Evolutionary conservation across 371 early-diverging fungal genomes (phyloP).

Genomic region (Coemansia linderi): DNA sequence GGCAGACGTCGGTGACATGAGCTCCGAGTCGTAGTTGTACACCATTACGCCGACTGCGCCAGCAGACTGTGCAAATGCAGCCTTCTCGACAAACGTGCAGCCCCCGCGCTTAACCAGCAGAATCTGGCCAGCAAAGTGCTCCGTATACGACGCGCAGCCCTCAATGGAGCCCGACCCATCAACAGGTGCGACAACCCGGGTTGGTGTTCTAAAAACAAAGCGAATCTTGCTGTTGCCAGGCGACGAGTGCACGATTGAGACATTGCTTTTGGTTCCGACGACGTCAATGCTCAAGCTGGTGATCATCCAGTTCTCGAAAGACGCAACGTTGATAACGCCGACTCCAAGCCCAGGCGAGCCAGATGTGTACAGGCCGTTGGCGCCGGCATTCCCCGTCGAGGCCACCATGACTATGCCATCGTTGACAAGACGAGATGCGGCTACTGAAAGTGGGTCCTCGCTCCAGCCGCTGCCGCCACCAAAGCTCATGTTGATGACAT

Average conservation of each 20-base stretch:
- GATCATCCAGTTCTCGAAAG: slow-evolving; percentile 63
- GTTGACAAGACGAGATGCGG: slow-evolving; percentile 57
- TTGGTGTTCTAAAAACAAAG: slow-evolving; percentile 25
- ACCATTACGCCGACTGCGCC: slow-evolving; percentile 55
- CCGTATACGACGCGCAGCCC: slow-evolving; percentile 56
- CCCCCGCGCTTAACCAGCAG: slow-evolving; percentile 62
- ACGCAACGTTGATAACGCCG: slow-evolving; percentile 69
- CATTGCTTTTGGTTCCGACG: slow-evolving; percentile 19
- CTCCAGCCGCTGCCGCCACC: slow-evolving; percentile 67
- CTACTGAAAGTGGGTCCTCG: slow-evolving; percentile 59
- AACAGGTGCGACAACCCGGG: slow-evolving; percentile 21
- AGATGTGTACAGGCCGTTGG: slow-evolving; percentile 66
- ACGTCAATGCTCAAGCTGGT: slow-evolving; percentile 48
- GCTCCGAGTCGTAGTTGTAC: slow-evolving; percentile 47
- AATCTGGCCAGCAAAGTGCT: slow-evolving; percentile 51
- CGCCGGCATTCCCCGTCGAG: slow-evolving; percentile 76
- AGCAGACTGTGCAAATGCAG: slow-evolving; percentile 54
- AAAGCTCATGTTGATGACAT: slow-evolving; percentile 73
- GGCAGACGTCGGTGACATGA: slow-evolving; percentile 40
- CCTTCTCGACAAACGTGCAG: slow-evolving; percentile 66
- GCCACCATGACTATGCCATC: slow-evolving; percentile 60
- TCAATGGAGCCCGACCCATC: slow-evolving; percentile 52
- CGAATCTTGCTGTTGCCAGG: slow-evolving; percentile 45
- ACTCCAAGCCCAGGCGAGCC: slow-evolving; percentile 66
- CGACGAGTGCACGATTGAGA: slow-evolving; percentile 47